Percentiles rank a stretch among this genome's conserved stretches.
Conservation (phyloP, 805 yeast species). For the Cyberlindnera euphorbiae region DNA sequence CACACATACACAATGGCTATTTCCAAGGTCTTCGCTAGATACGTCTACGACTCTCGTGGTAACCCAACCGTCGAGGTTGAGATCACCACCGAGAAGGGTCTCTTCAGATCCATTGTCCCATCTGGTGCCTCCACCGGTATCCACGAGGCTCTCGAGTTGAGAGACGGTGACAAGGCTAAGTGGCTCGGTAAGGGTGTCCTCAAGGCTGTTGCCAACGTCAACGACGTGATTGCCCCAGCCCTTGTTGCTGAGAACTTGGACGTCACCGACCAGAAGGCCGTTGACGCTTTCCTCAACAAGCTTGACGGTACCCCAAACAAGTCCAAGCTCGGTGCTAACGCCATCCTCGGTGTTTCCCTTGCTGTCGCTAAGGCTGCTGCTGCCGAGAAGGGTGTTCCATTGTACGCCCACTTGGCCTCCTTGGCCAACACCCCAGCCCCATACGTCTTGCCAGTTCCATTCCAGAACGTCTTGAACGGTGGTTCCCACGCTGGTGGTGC, state of each 20-base stretch:
- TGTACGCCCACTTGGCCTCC: slow-evolving; percentile 86
- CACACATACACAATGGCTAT: slow-evolving; percentile 57
- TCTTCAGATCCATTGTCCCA: slow-evolving; percentile 97
- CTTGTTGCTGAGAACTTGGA: slow-evolving; percentile 74
- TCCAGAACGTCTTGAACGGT: slow-evolving; percentile 99
- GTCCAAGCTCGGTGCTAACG: slow-evolving; percentile 97
- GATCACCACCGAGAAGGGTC: slow-evolving; percentile 84
- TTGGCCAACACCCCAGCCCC: slow-evolving; percentile 69
- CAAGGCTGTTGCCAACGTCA: slow-evolving; percentile 96
- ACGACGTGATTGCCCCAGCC: slow-evolving; percentile 93
- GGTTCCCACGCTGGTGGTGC: slow-evolving; percentile 99
- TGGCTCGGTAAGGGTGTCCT: slow-evolving; percentile 99
- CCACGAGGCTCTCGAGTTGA: slow-evolving; percentile 97
- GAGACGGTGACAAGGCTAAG: slow-evolving; percentile 96
- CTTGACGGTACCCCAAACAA: slow-evolving; percentile 98
- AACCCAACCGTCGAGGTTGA: slow-evolving; percentile 99
- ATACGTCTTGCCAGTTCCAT: slow-evolving; percentile 96
- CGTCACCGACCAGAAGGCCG: slow-evolving; percentile 78
- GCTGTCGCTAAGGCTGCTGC: slow-evolving; percentile 99
- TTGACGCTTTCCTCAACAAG: slow-evolving; percentile 78
- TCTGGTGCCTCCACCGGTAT: slow-evolving; percentile 99
- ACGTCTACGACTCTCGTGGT: slow-evolving; percentile 99
- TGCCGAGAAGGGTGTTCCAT: slow-evolving; percentile 89
- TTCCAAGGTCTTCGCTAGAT: slow-evolving; percentile 86
- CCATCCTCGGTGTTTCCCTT: slow-evolving; percentile 95